These are phyloP conservation scores for Lentinula sp. DNA, from an alignment of 768 basidiomycete species.

Conservation along the genomic window DNA sequence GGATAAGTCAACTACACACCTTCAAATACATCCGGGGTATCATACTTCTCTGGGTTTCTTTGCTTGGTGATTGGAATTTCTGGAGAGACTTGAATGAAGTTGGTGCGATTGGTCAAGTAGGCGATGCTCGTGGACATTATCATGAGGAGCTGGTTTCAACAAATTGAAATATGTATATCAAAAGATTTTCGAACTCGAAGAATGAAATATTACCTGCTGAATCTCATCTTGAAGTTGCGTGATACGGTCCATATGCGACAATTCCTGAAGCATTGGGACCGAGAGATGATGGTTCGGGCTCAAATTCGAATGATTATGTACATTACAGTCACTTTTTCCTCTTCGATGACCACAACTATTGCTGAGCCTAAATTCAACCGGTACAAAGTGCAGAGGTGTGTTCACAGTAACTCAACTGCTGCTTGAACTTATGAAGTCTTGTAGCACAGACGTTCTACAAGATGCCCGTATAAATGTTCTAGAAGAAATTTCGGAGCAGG, in stretches of 20 bases:
- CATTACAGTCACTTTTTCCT: background rate
- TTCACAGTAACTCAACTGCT: background rate
- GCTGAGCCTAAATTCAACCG: constrained; percentile 1
- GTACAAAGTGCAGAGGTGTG: constrained; percentile 6
- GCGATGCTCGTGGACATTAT: constrained; percentile 83
- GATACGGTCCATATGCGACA: constrained; percentile 93
- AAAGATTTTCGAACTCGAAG: background rate
- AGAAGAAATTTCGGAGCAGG: constrained; percentile 31
- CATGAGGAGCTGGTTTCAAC: constrained; percentile 57
- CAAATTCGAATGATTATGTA: background rate
- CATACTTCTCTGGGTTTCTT: constrained; percentile 65
- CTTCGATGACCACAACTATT: background rate
- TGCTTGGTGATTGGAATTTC: constrained; percentile 84
- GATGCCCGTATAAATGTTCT: constrained; percentile 41
- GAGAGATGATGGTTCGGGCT: constrained; percentile 1
- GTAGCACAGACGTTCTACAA: constrained; percentile 46
- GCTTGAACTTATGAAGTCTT: background rate
- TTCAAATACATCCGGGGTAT: constrained; percentile 69
- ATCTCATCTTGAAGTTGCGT: constrained; percentile 95
- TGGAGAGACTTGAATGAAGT: constrained; percentile 72
- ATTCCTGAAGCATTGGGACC: constrained; percentile 79
- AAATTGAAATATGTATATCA: background rate
- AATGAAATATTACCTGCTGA: constrained; percentile 54
- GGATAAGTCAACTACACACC: constrained; percentile 31
- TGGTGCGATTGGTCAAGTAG: constrained; percentile 72